A percentile compares a stretch with the other conserved stretches of the same genome.
These are phyloP conservation scores for Sporobolomyces roseus DNA, from an alignment of 768 basidiomycete genomes.

Conservation along the genomic window DNA sequence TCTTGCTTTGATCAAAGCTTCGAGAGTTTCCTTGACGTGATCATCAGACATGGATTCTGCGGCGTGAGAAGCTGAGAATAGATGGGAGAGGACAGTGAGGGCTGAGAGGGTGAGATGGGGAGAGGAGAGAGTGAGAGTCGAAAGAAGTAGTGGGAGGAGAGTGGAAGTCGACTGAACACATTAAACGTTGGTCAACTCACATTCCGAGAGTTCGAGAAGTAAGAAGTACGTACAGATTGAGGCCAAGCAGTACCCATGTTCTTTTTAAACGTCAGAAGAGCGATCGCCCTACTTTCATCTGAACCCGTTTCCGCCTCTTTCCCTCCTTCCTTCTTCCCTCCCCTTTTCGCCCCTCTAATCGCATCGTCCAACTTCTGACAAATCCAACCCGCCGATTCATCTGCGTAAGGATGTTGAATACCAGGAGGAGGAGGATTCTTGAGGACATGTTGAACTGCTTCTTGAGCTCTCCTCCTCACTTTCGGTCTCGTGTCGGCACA, in stretches of 20 bases:
- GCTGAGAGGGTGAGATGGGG: constrained; percentile 82
- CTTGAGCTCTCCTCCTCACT: constrained; percentile 84
- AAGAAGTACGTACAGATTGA: constrained; percentile 58
- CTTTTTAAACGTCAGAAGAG: constrained; percentile 57
- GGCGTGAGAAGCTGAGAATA: constrained; percentile 56
- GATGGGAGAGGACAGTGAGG: constrained; percentile 77
- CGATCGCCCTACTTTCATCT: constrained; percentile 68
- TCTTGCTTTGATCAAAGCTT: constrained; percentile 60
- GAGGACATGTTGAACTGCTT: constrained; percentile 74
- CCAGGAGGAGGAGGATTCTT: constrained; percentile 71
- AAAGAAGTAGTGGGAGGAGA: constrained; percentile 67
- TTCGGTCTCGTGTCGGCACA: constrained; percentile 86
- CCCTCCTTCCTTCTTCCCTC: constrained; percentile 57
- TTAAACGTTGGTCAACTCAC: neutral
- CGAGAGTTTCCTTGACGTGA: constrained; percentile 57
- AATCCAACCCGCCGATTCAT: constrained; percentile 75
- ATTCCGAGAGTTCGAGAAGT: neutral
- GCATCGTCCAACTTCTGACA: constrained; percentile 64
- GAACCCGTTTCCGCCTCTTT: constrained; percentile 55
- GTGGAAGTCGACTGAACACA: constrained; percentile 63
- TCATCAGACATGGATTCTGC: constrained; percentile 43
- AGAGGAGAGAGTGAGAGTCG: constrained; percentile 79
- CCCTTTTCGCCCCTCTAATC: constrained; percentile 60
- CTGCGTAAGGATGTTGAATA: constrained; percentile 76
- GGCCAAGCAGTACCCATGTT: constrained; percentile 55